Evolutionary conservation across 768 basidiomycete genomes (phyloP), one percentile per base, ranked within the genome.

Genomic region (Boletus sp.): DNA sequence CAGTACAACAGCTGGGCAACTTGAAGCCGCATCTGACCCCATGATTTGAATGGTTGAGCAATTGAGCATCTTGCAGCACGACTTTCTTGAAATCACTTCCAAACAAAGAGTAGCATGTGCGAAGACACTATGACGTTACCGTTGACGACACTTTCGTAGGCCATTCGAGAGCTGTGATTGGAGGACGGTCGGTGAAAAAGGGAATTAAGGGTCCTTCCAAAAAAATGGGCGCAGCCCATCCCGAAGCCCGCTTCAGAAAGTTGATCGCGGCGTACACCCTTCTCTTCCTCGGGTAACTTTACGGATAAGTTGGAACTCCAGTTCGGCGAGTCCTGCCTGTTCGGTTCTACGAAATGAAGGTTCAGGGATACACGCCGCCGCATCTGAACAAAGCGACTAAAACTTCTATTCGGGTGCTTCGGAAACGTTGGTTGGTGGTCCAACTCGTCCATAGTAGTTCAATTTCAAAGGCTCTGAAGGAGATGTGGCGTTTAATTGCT

Each of bases 401-500:
- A 42, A 44, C 42, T 41, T 39, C n/a, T 42, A 45, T 59, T 57
- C 18, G 28, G 49, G 28, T 37, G 50, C 45, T n/a, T 17, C 15
- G 29, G 40, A 40, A 54, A 47, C 14, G 36, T 46, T 55, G 41
- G 47, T 51, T 17, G 33, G 50, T 41, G 29, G 48, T 55, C 36
- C 30, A 30, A 37, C 8, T 54, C 11, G 30, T 8, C 8, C 54
- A 48, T 37, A 35, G 56, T 37, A 35, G 56, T 56, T 57, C 55
- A 54, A 59, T 63, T 53, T 52, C n/a, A n/a, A n/a, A n/a, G 37
- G 35, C 30, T 58, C 55, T 42, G 57, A 58, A 64, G 51, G 63
- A 44, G 50, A 54, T 64, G 65, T 67, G 65, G 67, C 62, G 63
- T 67, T 59, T 59, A 55, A 67, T 69, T 59, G 54, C 41, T 15